Evolutionary conservation across 495 filamentous ascomycete genomes (phyloP).

Genomic region (Penicillium crystallinum): DNA sequence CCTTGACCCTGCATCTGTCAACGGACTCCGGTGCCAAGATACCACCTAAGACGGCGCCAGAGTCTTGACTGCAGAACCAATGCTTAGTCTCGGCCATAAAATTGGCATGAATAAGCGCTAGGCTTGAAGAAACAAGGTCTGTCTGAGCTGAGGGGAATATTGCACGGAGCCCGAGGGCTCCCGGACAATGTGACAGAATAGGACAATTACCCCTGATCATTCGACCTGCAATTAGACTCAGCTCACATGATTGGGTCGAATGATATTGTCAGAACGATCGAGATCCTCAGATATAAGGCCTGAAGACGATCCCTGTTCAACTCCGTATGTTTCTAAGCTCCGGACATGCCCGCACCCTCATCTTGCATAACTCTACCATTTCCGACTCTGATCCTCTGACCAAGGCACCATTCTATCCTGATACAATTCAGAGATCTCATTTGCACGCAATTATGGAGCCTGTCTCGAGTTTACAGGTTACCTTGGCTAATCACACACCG

Average conservation of each 20-base stretch:
- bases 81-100: conserved; percentile 3
- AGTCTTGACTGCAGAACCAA: conserved; percentile 9
- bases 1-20: conserved; percentile 6
- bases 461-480: conserved; percentile 18
- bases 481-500: conserved; percentile 10
- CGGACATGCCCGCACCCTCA: not conserved
- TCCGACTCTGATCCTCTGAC: too few relatives aligned
- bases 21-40: conserved; percentile 23
- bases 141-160: conserved; percentile 3
- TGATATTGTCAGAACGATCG: not conserved
- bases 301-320: not conserved
- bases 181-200: not conserved
- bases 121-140: conserved; percentile 1
- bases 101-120: not conserved
- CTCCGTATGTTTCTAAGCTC: too few relatives aligned
- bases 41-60: conserved; percentile 18
- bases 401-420: too few relatives aligned
- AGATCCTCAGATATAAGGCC: not conserved
- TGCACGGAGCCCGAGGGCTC: conserved; percentile 4
- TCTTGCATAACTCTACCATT: too few relatives aligned
- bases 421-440: too few relatives aligned
- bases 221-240: not conserved
- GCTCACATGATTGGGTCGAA: not conserved
- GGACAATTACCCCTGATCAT: not conserved
- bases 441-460: conserved; percentile 3